Evolutionary conservation across 2,329 filamentous ascomycete genomes (phyloP).

Genomic region (Colletotrichum kahawae): DNA sequence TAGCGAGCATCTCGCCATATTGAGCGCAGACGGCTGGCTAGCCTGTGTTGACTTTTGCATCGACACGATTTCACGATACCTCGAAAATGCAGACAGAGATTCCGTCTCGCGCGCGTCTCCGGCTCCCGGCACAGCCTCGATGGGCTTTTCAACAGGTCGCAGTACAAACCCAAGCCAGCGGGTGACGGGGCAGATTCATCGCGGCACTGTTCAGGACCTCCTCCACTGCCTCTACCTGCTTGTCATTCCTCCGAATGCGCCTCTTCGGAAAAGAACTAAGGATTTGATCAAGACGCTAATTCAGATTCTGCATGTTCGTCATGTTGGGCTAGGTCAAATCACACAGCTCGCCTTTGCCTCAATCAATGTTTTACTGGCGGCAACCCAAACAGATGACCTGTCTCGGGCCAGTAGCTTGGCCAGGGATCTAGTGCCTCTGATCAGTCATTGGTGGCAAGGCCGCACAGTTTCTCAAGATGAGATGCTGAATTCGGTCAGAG

Average conservation of each 20-base stretch:
- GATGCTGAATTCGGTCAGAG: constrained; percentile 67
- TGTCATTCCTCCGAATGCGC: constrained; percentile 70
- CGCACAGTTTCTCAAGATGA: constrained; percentile 67
- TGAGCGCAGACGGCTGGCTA: constrained; percentile 68
- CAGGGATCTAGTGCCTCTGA: constrained; percentile 68
- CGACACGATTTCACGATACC: constrained; percentile 60
- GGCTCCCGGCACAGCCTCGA: constrained; percentile 40
- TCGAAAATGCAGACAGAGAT: constrained; percentile 46
- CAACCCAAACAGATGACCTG: constrained; percentile 71
- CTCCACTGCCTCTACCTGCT: constrained; percentile 71
- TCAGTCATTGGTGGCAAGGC: constrained; percentile 79
- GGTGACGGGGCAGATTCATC: constrained; percentile 26
- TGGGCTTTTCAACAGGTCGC: constrained; percentile 33
- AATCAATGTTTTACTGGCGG: constrained; percentile 73
- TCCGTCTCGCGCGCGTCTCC: constrained; percentile 50
- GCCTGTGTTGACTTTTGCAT: constrained; percentile 74
- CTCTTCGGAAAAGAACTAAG: constrained; percentile 61
- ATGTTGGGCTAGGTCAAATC: constrained; percentile 63
- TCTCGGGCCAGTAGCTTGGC: constrained; percentile 65
- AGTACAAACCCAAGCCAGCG: constrained; percentile 16
- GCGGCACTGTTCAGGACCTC: constrained; percentile 48
- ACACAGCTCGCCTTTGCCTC: constrained; percentile 78
- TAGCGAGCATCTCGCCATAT: constrained; percentile 74
- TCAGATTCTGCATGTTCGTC: constrained; percentile 64
- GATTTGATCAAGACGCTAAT: constrained; percentile 62